Evolutionary conservation across 768 basidiomycete genomes (phyloP).

Genomic region (Symmetrospora coprosmae): DNA sequence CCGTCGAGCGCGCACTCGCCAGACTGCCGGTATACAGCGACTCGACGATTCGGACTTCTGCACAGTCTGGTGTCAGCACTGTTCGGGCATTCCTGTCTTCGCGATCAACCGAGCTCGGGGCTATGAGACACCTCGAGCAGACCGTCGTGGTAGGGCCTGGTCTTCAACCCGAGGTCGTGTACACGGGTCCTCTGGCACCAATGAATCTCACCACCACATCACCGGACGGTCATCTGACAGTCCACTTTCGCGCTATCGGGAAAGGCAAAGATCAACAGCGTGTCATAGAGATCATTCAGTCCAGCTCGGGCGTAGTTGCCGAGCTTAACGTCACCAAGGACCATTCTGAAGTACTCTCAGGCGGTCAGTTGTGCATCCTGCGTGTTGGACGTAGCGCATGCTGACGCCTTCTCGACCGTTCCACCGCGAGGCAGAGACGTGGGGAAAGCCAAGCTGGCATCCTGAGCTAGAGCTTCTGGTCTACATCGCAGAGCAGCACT

Average conservation of each 20-base stretch:
- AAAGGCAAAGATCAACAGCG: slow-evolving; percentile 6
- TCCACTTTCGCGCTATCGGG: not conserved
- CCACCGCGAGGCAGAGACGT: not conserved
- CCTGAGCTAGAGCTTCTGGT: not conserved
- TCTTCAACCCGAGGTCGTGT: too few species aligned
- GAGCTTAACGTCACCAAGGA: slow-evolving; percentile 20
- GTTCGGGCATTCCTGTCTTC: too few species aligned
- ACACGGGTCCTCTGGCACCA: too few species aligned
- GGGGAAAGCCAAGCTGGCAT: slow-evolving; percentile 17
- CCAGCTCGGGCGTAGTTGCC: not conserved
- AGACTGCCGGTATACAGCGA: too few species aligned
- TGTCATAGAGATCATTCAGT: slow-evolving; percentile 18
- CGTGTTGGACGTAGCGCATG: not conserved
- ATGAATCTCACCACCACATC: not conserved
- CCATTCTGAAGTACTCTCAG: slow-evolving; percentile 4
- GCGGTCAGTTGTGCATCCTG: not conserved
- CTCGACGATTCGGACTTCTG: too few species aligned
- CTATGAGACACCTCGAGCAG: too few species aligned
- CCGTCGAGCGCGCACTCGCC: too few species aligned
- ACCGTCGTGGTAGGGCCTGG: too few species aligned
- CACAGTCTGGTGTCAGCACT: too few species aligned
- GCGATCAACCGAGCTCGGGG: too few species aligned
- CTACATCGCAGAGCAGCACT: slow-evolving; percentile 17
- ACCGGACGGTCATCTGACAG: not conserved
- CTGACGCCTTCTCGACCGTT: not conserved